phyloP scores from a whole-genome alignment of 345 rosid species.

The Salix exigua region DNA sequence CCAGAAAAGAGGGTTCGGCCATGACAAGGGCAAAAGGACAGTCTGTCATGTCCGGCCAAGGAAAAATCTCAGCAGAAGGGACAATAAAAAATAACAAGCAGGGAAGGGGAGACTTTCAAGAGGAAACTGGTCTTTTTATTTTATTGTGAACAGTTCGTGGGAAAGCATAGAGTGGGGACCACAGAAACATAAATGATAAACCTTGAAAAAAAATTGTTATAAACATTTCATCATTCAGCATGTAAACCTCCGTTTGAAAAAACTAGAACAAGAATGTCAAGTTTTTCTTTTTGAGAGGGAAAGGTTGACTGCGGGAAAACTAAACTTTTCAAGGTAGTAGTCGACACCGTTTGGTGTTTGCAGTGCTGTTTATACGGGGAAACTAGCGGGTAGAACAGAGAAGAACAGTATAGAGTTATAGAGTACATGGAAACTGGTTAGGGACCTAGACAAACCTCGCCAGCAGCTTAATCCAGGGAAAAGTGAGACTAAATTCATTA shows the following conservation, averaged over 20 bases:
- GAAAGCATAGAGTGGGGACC: too few relatives aligned
- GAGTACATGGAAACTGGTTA: background rate
- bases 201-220: too few relatives aligned
- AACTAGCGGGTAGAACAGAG: background rate
- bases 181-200: too few relatives aligned
- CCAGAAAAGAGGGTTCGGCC: background rate
- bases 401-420: too few relatives aligned
- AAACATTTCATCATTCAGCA: too few relatives aligned
- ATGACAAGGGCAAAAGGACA: background rate
- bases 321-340: background rate
- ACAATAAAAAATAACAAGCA: too few relatives aligned
- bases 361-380: too few relatives aligned
- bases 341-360: too few relatives aligned
- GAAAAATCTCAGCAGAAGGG: too few relatives aligned
- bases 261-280: too few relatives aligned
- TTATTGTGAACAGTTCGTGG: background rate
- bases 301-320: background rate
- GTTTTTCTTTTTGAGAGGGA: background rate
- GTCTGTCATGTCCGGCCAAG: too few relatives aligned
- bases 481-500: background rate
- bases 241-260: too few relatives aligned
- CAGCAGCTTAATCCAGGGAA: background rate
- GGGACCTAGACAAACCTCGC: background rate
- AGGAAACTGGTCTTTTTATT: background rate
- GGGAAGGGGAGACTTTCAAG: background rate